Evolutionary conservation across 2,329 filamentous ascomycete genomes (phyloP), one percentile per base, ranked within the genome.

Genomic region (Calonectria leucothoes): DNA sequence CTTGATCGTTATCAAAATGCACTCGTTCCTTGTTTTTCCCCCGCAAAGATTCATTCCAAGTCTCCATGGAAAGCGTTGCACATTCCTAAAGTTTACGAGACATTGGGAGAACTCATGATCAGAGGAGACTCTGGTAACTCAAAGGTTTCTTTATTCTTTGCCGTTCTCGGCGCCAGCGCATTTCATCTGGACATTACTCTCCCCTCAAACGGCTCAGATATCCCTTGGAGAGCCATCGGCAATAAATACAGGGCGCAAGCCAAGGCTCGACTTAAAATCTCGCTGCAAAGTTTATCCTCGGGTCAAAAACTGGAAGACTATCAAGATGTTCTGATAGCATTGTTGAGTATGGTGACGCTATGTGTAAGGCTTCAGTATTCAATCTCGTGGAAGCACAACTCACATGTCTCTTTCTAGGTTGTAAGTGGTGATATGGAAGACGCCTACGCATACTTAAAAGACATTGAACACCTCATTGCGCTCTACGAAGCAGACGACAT

Each of bases 401-500:
- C 7, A 52, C 29, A 8, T 20, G 31, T 42, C 1, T 45, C 7
- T 23, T 6, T 39, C 20, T 14, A 72, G 70, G 70, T 72, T 35
- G 70, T 72, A 15, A 72, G 63, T n/a, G 70, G 70, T 25, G 63
- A 68, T 27, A 66, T 67, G 64, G 64, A 72, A 35, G 70, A 72
- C 31, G 65, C 68, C 12, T 70, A 70, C 48, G 68, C 68, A 45
- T 70, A 70, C 39, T 23, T 70, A 8, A 59, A 61, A 8, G 68
- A 65, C 8, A 63, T 70, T 12, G 68, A 70, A 27, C 68, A 70
- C 20, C 49, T 70, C 14, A 70, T 70, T 7, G 59, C 59, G 23
- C 49, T 70, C 59, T 70, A 70, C 59, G 68, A 52, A 11, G 59
- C 55, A 20, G 59, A 55, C 20, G 49, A 65, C 15, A 65, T 45